Conservation (phyloP, 1,139 yeast genomes). For the Hyphopichia fennica region DNA sequence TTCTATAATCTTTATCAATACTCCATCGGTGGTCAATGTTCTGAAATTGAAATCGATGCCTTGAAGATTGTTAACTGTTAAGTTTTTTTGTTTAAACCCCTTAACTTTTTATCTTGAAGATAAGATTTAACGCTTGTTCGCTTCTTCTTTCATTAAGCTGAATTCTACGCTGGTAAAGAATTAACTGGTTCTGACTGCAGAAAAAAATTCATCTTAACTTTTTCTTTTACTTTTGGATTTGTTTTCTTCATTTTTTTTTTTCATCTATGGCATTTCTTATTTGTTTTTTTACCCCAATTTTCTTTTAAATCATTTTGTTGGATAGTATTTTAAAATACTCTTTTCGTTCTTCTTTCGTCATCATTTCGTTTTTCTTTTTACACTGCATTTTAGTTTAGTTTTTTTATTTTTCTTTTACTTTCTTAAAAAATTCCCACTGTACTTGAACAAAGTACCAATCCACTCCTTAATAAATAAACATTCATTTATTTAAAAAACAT, state of each 20-base stretch:
- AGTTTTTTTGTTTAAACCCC: slow-evolving; percentile 2
- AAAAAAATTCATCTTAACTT: too few species aligned
- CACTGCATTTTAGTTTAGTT: background rate
- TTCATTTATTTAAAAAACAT: background rate
- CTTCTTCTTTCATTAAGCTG: background rate
- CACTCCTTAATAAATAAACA: background rate
- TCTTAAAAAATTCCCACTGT: background rate
- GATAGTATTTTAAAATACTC: background rate
- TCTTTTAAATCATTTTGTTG: background rate
- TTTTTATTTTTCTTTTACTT: background rate
- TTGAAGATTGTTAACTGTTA: slow-evolving; percentile 34
- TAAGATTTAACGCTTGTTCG: background rate
- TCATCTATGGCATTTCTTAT: too few species aligned
- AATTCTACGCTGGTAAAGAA: too few species aligned
- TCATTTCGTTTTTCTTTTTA: slow-evolving; percentile 1
- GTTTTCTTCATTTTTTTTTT: too few species aligned
- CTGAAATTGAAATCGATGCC: slow-evolving; percentile 34
- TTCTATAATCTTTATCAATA: slow-evolving; percentile 46
- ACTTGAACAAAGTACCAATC: background rate
- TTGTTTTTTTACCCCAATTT: background rate
- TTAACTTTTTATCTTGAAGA: slow-evolving; percentile 6
- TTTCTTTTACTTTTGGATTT: too few species aligned
- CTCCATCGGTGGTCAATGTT: slow-evolving; percentile 40
- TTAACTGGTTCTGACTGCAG: too few species aligned
- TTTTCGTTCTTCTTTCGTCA: background rate